Base-by-base conservation (phyloP, 1,284 basidiomycete species). In the Microbotryum silenes-acaulis region DNA sequence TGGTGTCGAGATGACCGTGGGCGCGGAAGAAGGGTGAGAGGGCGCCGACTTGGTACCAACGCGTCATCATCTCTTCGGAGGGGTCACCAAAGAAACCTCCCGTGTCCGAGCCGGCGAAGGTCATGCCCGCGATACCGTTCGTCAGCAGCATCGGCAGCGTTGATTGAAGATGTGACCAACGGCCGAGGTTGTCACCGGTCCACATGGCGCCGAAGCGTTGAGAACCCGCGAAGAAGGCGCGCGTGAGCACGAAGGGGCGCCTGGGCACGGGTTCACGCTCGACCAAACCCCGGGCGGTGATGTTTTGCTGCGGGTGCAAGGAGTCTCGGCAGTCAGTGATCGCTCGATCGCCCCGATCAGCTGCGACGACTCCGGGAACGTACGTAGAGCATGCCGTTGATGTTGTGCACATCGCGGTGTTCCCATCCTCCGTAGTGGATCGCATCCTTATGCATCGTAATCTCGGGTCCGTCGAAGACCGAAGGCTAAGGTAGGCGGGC, bases 21-120 rank as follows among this genome's bases (percentile, higher is more conserved):
- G 94, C 94, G 57, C 94, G 85, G 86, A 98, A 94, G 83, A 99
- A 99, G 4, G 94, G 94, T 67, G 87, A 87, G 76, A 97, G 96
- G 14, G 87, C 85, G 31, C 94, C 96, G 45, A 93, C 87, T 78
- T 91, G 91, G 74, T 98, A 97, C 94, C 94, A 98, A 46, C 96
- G 83, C 9, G 94, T 86, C 33, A 99, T 85, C 84, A 97, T 91
- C 74, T 98, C 94, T 1, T 86, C 81, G 47, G 86, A 82, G 0
- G 96, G 94, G 76, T 98, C 96, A 54, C 94, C 94, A 74, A 98
- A 98, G 85, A 97, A 98, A 20, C 94, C 94, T 47, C 94, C 93
- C 54, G 97, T 90, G 72, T 98, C 94, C 61, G 94, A 87, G 66
- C 96, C 96, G 56, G 85, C 82, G 75, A 96, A 98, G 51, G 85